Evolutionary conservation across 495 filamentous ascomycete genomes (phyloP), one percentile per base, ranked within the genome.

Genomic region (Lophiotrema nucula): DNA sequence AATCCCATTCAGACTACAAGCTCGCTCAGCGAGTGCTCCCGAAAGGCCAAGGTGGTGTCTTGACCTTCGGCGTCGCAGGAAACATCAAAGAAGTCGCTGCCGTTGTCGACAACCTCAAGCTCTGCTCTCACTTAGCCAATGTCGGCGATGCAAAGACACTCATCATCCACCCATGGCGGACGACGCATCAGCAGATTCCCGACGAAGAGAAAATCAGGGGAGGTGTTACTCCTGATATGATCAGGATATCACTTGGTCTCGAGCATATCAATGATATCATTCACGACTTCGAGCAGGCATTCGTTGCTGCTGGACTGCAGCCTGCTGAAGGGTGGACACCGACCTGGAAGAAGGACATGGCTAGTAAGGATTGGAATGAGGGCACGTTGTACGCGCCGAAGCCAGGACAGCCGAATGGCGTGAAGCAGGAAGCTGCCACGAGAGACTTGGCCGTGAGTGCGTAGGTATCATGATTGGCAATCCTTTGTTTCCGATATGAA

Each of bases 141-240:
- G 72, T 76, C 8, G 73, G 72, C 47, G 73, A 76, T 48, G 72
- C 72, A 44, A 76, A 76, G 60, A 76, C 73, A 2, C 64, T 74
- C 37, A 72, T 74, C 53, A 74, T 74, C 24, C 72, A 74, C 53
- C 73, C 71, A 2, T 76, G 73, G 73, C 64, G 69, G 10, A 76
- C 72, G 28, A 74, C 73, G 25, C 73, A 76, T 53, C 71, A 76
- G 57, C 72, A 74, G 58, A 69, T 72, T 50, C 71, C 72, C 4
- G 72, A 74, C 27, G 68, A 74, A 10, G 73, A 76, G 62, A 76
- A 76, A 64, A 73, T 73, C 27, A 70, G 70, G 59, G 72, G 68
- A 4, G 70, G 72, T 37, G 73, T 75, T 23, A 74, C 72, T 19
- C 70, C 72, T 48, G 72, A 75, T 49, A 56, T 74, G 50, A 62